A percentile compares a stretch with the other conserved stretches of the same genome.
These are phyloP conservation scores for Euphorbia corollata DNA, from an alignment of 441 rosid species.

Conservation along the genomic window DNA sequence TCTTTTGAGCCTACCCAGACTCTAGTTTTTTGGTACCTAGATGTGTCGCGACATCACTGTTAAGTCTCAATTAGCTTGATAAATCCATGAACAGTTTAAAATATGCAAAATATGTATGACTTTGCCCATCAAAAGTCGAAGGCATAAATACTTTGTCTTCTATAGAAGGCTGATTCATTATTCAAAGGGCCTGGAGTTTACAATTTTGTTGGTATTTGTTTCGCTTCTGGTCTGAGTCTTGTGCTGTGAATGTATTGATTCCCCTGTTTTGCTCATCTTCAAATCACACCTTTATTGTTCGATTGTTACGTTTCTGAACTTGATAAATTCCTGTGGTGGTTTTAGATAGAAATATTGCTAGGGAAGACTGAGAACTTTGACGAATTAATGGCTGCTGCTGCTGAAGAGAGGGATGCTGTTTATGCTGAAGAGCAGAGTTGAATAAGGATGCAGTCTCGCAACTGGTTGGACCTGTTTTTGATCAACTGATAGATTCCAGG, in stretches of 20 bases:
- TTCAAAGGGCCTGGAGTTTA: no score
- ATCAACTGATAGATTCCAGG: conserved; percentile 17
- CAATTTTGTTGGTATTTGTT: no score
- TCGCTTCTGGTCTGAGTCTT: no score
- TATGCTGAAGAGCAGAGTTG: conserved; percentile 61
- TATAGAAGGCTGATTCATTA: background rate
- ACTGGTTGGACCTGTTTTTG: conserved; percentile 16
- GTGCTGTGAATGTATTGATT: no score
- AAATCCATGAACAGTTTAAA: no score
- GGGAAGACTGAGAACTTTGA: conserved; percentile 64
- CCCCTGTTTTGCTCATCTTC: no score
- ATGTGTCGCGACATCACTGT: no score
- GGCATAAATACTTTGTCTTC: background rate
- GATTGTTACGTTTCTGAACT: conserved; percentile 42
- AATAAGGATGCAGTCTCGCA: conserved; percentile 14
- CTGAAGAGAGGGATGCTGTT: conserved; percentile 45
- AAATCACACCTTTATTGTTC: background rate
- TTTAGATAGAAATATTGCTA: conserved; percentile 54
- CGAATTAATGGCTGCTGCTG: conserved; percentile 68
- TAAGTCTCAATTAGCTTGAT: no score
- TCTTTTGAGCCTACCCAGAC: no score
- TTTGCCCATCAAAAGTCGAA: background rate
- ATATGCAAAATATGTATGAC: background rate
- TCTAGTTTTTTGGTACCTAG: no score
- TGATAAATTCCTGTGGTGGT: conserved; percentile 48